Evolutionary conservation across 2,329 filamentous ascomycete genomes (phyloP).

Genomic region (Fusarium anguioides): DNA sequence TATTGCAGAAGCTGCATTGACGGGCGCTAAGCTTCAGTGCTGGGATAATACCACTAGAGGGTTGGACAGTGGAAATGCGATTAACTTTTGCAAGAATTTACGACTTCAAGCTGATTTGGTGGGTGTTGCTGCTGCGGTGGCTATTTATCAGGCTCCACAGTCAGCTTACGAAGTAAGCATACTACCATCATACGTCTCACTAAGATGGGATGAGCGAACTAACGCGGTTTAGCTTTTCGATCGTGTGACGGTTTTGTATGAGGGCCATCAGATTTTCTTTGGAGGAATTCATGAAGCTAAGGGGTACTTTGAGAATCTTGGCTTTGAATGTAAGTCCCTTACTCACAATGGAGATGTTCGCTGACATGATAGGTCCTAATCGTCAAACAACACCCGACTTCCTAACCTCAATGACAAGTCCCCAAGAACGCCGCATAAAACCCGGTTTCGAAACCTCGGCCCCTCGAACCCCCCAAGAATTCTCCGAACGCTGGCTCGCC

Average conservation of each 20-base stretch:
- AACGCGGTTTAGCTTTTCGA: slow-evolving; percentile 69
- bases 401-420: slow-evolving; percentile 57
- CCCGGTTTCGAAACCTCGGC: slow-evolving; percentile 49
- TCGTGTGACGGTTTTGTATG: slow-evolving; percentile 74
- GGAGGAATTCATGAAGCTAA: slow-evolving; percentile 67
- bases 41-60: slow-evolving; percentile 50
- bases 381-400: slow-evolving; percentile 45
- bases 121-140: slow-evolving; percentile 44
- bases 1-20: slow-evolving; percentile 73
- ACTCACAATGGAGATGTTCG: fast-evolving
- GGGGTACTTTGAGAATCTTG: slow-evolving; percentile 65
- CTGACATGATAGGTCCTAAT: slow-evolving; percentile 36
- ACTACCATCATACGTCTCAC: neutral
- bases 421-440: slow-evolving; percentile 49
- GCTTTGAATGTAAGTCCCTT: slow-evolving; percentile 39
- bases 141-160: slow-evolving; percentile 72
- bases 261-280: slow-evolving; percentile 76
- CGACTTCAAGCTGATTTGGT: slow-evolving; percentile 44
- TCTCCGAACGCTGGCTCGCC: slow-evolving; percentile 49
- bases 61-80: slow-evolving; percentile 45
- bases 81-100: slow-evolving; percentile 45
- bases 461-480: slow-evolving; percentile 53
- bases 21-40: slow-evolving; percentile 45
- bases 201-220: neutral
- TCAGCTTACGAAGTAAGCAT: slow-evolving; percentile 61